A percentile compares a stretch with the other conserved stretches of the same genome.
Evolutionary conservation across 768 basidiomycete genomes (phyloP).

Genomic region (Russula abietina): DNA sequence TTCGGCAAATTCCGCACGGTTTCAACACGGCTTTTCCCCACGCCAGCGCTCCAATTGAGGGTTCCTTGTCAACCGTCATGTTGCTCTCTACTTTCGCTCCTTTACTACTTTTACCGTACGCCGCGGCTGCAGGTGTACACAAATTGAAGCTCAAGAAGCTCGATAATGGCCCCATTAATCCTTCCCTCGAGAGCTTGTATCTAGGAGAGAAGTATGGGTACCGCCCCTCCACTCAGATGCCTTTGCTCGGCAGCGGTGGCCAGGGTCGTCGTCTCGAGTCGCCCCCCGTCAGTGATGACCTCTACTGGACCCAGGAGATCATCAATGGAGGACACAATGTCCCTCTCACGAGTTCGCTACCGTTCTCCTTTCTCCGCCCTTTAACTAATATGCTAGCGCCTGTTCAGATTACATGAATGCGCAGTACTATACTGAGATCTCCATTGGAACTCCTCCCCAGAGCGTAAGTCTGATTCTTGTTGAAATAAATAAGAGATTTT

Average conservation of each 20-base stretch:
- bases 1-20: conserved; percentile 10
- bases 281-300: conserved; percentile 40
- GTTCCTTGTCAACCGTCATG: conserved; percentile 33
- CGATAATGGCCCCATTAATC: conserved; percentile 52
- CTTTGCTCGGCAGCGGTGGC: conserved; percentile 71
- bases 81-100: conserved; percentile 39
- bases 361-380: background rate
- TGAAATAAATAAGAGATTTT: background rate
- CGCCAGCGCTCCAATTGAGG: background rate
- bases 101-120: conserved; percentile 42
- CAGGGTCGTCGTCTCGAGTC: conserved; percentile 56
- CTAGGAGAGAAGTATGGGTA: conserved; percentile 93
- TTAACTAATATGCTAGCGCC: conserved; percentile 17
- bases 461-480: conserved; percentile 39
- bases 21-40: background rate
- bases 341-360: conserved; percentile 74
- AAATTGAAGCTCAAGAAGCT: conserved; percentile 90
- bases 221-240: conserved; percentile 43
- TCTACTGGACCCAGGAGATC: conserved; percentile 76
- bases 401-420: conserved; percentile 91
- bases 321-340: conserved; percentile 74
- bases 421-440: conserved; percentile 90
- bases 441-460: conserved; percentile 80
- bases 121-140: conserved; percentile 55
- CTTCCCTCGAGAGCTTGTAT: conserved; percentile 69